These are phyloP conservation scores for Quercus phellos DNA, from an alignment of 331 rosid genomes.

Conservation along the genomic window DNA sequence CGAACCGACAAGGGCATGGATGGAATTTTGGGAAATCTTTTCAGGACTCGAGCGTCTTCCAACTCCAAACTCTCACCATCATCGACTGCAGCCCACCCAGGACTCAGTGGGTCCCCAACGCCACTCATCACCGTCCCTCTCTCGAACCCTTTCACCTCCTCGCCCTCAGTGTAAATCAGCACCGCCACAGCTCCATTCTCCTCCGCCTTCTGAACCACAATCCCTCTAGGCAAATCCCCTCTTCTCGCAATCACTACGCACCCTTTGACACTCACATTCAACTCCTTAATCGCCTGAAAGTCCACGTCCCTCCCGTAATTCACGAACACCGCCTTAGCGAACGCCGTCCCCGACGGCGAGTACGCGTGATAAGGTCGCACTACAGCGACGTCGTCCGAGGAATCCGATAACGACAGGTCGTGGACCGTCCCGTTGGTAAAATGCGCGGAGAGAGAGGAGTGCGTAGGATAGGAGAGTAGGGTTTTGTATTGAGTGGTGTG, in stretches of 20 bases:
- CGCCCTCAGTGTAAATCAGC: constrained; percentile 44
- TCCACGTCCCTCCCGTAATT: constrained; percentile 70
- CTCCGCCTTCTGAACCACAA: constrained; percentile 65
- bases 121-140: constrained; percentile 91
- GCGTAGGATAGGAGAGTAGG: constrained; percentile 69
- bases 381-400: constrained; percentile 5
- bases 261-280: constrained; percentile 61
- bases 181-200: constrained; percentile 66
- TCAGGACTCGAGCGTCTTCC: constrained; percentile 58
- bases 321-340: constrained; percentile 56
- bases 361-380: constrained; percentile 83
- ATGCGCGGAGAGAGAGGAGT: constrained; percentile 54
- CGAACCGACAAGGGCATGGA: constrained; percentile 75
- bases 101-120: constrained; percentile 87
- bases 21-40: constrained; percentile 83
- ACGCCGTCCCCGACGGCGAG: constrained; percentile 77
- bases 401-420: constrained; percentile 37
- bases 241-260: constrained; percentile 61
- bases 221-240: constrained; percentile 54
- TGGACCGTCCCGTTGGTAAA: constrained; percentile 37
- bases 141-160: constrained; percentile 73
- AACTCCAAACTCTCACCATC: constrained; percentile 62
- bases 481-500: constrained; percentile 41
- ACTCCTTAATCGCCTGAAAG: constrained; percentile 41
- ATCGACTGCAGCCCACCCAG: constrained; percentile 81